A percentile compares a stretch with the other conserved stretches of the same genome.
Evolutionary conservation across 2,329 filamentous ascomycete species (phyloP).

Genomic region (Penicillium sp.): DNA sequence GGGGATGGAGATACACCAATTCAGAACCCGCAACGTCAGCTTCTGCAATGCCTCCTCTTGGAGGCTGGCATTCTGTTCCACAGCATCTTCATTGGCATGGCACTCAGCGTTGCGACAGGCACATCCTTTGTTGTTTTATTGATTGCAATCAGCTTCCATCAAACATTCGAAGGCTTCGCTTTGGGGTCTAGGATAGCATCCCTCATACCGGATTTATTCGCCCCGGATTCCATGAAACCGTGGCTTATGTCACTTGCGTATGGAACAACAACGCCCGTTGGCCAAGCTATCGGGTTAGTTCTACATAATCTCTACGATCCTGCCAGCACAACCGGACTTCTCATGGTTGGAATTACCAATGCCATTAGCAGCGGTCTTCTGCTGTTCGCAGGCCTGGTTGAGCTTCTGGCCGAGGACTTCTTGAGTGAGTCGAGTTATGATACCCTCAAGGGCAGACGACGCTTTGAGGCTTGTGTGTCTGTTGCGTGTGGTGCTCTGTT

Average conservation of each 20-base stretch:
- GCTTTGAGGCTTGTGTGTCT: slow-evolving; percentile 59
- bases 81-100: slow-evolving; percentile 83
- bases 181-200: slow-evolving; percentile 80
- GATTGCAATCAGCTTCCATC: slow-evolving; percentile 76
- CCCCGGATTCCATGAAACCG: slow-evolving; percentile 67
- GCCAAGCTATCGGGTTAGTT: slow-evolving; percentile 75
- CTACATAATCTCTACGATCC: slow-evolving; percentile 79
- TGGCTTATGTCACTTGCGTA: slow-evolving; percentile 66
- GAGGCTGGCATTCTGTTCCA: slow-evolving; percentile 84
- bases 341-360: slow-evolving; percentile 85
- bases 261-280: slow-evolving; percentile 70
- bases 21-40: slow-evolving; percentile 61
- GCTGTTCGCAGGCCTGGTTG: slow-evolving; percentile 77
- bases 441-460: slow-evolving; percentile 53
- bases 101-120: slow-evolving; percentile 74
- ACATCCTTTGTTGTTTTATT: slow-evolving; percentile 76
- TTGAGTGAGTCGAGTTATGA: slow-evolving; percentile 63
- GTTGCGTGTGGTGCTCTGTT: slow-evolving; percentile 58
- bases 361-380: slow-evolving; percentile 76
- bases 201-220: slow-evolving; percentile 63
- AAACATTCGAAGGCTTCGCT: slow-evolving; percentile 84
- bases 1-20: slow-evolving; percentile 33
- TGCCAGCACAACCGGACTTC: slow-evolving; percentile 66
- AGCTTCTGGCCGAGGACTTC: slow-evolving; percentile 82
- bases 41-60: slow-evolving; percentile 73